These are phyloP conservation scores for Mycena filopes DNA, from an alignment of 768 basidiomycete genomes.

Conservation along the genomic window DNA sequence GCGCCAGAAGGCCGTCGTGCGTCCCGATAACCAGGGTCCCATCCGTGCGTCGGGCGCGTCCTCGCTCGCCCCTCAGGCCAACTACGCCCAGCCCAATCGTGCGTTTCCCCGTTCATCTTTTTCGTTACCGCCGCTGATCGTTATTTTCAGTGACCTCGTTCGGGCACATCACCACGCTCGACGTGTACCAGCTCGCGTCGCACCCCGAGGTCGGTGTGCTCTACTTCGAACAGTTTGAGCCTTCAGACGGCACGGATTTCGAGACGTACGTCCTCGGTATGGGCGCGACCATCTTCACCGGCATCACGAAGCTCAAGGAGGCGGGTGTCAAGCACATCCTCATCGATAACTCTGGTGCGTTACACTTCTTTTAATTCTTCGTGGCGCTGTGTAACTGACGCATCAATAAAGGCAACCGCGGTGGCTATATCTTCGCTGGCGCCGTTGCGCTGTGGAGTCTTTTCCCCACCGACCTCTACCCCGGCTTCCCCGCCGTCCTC, in stretches of 20 bases:
- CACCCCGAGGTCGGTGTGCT: constrained; percentile 27
- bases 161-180: constrained; percentile 23
- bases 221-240: constrained; percentile 28
- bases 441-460: constrained; percentile 19
- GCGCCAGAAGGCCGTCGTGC: constrained; percentile 20
- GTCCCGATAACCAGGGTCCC: constrained; percentile 22
- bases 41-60: background rate
- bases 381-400: too few relatives aligned
- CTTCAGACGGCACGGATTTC: constrained; percentile 21
- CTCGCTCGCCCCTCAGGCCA: background rate
- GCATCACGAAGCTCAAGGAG: constrained; percentile 11
- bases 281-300: constrained; percentile 14
- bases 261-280: constrained; percentile 18
- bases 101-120: constrained; percentile 1
- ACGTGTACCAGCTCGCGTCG: constrained; percentile 22
- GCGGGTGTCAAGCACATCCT: constrained; percentile 24
- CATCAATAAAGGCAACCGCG: constrained; percentile 28
- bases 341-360: constrained; percentile 25
- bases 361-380: too few relatives aligned
- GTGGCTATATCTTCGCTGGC: constrained; percentile 24
- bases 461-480: constrained; percentile 23
- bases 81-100: constrained; percentile 24
- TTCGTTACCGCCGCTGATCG: background rate
- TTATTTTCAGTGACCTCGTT: constrained; percentile 22
- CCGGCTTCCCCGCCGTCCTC: constrained; percentile 18